Percentiles rank a stretch among this genome's conserved stretches.
These are phyloP conservation scores for Auricularia heimuer DNA, from an alignment of 768 basidiomycete genomes.

Conservation along the genomic window DNA sequence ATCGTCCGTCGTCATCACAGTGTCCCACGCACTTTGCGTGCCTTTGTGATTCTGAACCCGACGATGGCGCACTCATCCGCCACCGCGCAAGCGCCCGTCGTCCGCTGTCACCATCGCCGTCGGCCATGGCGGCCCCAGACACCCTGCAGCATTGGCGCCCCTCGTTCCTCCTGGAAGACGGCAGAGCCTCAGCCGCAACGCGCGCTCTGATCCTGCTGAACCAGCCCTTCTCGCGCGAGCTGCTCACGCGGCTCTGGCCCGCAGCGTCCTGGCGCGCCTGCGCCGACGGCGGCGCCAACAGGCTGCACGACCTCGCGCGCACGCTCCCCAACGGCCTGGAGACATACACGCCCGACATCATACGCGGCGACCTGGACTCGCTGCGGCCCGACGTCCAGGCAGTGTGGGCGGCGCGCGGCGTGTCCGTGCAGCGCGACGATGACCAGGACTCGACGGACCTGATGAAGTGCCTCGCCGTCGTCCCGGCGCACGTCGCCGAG, in stretches of 20 bases:
- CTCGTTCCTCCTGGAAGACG: neutral
- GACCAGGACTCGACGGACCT: constrained; percentile 88
- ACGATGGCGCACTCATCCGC: no score
- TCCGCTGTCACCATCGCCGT: no score
- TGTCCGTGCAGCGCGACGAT: constrained; percentile 53
- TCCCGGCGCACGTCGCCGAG: constrained; percentile 54
- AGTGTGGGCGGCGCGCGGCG: constrained; percentile 65
- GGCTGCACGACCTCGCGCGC: constrained; percentile 51
- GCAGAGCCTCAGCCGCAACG: neutral
- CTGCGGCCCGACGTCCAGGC: constrained; percentile 59
- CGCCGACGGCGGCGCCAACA: constrained; percentile 85
- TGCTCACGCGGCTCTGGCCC: constrained; percentile 53
- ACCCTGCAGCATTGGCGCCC: no score
- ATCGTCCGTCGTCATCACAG: no score
- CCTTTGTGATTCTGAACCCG: no score
- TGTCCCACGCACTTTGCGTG: no score
- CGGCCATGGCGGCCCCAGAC: no score
- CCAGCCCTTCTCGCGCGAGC: constrained; percentile 61
- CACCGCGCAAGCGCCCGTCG: no score
- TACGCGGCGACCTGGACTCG: constrained; percentile 94
- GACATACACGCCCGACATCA: constrained; percentile 67
- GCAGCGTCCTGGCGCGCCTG: constrained; percentile 45
- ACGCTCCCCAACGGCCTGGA: constrained; percentile 6
- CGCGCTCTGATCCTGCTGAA: constrained; percentile 79
- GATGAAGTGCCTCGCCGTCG: constrained; percentile 74